phyloP scores from a whole-genome alignment of 2,329 filamentous ascomycete genomes.

The Arthrobotrys sphaeroides region DNA sequence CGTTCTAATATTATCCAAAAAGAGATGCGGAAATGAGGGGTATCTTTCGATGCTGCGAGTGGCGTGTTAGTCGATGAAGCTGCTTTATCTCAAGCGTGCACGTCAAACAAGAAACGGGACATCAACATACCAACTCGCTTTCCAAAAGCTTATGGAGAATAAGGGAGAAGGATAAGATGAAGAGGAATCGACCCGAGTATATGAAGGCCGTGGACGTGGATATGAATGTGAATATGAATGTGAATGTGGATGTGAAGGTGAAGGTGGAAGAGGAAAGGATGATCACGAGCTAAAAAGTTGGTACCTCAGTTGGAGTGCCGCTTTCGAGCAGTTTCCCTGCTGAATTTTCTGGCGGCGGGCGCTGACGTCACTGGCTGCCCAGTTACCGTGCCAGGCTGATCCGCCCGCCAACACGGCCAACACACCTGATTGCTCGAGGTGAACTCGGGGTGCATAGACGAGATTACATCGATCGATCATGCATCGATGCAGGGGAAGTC shows the following conservation, averaged over 20 bases:
- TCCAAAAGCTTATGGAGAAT: background rate
- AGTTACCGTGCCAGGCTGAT: background rate
- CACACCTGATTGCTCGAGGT: background rate
- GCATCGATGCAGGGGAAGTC: background rate
- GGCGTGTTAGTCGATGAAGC: background rate
- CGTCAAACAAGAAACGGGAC: background rate
- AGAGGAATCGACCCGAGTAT: background rate
- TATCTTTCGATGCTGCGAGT: background rate
- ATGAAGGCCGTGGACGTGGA: background rate
- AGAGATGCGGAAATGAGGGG: slow-evolving; percentile 24
- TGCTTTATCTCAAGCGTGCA: background rate
- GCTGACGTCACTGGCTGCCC: slow-evolving; percentile 29
- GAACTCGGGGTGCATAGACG: background rate
- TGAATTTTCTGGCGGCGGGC: slow-evolving; percentile 22
- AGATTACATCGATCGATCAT: no score
- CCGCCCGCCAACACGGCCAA: slow-evolving; percentile 42
- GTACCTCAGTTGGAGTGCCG: background rate
- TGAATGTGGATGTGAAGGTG: background rate
- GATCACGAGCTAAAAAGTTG: slow-evolving; percentile 37
- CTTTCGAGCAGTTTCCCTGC: slow-evolving; percentile 28
- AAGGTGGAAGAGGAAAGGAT: slow-evolving; percentile 5
- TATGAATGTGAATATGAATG: background rate
- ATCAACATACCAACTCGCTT: background rate
- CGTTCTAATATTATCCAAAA: background rate
- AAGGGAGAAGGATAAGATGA: background rate